Base-by-base conservation (phyloP, 2,329 filamentous ascomycete species). In the Microcyclosporella mali region DNA sequence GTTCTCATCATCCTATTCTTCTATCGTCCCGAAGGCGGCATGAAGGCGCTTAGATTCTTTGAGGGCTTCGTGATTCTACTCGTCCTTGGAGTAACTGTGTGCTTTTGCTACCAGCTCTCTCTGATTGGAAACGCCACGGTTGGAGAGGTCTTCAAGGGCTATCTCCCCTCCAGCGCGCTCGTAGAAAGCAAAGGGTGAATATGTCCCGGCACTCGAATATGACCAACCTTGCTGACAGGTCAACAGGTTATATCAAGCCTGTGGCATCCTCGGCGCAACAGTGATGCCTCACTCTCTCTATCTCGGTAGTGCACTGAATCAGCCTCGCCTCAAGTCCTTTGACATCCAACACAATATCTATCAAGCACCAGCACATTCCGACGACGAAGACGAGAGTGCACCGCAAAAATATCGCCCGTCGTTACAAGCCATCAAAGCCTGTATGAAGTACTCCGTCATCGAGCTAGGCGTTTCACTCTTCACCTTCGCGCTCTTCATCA, bases 241-340 rank as follows among this genome's bases (percentile, higher is more conserved):
- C 9, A 31, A 4, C 31, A 58, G 71, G 36, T 57, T 82, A 0
- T 85, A 84, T 58, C 81, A 85, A 62, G 77, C 83, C 1, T 88
- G 84, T 50, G 84, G 84, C 39, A 88, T 88, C 44, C 70, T 88
- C 0, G 84, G 84, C 2, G 84, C 84, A 3, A 88, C 84, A 0
- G 82, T 84, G 17, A 84, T 84, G 81, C 81, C 81, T 3, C 81
- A 84, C 55, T 80, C 76, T 40, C 65, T 85, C 3, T 85, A 81
- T 52, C 71, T 86, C 3, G 82, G 82, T 16, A 82, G 78, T 4
- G 82, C 81, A 6, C 79, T 85, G 31, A 79, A 84, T 1, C 81
- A 85, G 59, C 70, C 79, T 6, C 77, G 82, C 2, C 74, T 86
- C 2, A 70, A 71, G 16, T 78, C 82, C 14, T 85, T 81, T 55